phyloP scores from a whole-genome alignment of 176 grass and related monocot species.

The Oryza brachyantha region DNA sequence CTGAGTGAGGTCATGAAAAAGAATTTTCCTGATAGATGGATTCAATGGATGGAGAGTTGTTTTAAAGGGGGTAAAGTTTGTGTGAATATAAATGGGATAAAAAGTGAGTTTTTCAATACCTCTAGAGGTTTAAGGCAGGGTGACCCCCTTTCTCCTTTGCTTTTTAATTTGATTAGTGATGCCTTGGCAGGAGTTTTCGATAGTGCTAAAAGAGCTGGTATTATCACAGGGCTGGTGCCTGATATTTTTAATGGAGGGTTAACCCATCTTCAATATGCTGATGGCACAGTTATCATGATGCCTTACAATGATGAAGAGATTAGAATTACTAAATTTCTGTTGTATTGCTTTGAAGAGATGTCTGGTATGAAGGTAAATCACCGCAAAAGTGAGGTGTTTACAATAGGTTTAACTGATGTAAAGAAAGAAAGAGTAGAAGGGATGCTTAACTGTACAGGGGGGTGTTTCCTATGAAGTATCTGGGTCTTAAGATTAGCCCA shows the following conservation, averaged over 20 bases:
- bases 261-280: neutral
- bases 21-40: too few relatives aligned
- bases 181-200: neutral
- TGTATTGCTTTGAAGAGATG: neutral
- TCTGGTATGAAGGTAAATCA: neutral
- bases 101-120: neutral
- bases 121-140: neutral
- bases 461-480: too few relatives aligned
- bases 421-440: too few relatives aligned
- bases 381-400: neutral
- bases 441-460: too few relatives aligned
- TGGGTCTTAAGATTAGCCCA: too few relatives aligned
- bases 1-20: too few relatives aligned
- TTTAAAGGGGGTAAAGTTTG: too few relatives aligned
- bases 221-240: accelerated
- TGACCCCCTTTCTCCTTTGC: neutral
- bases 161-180: neutral
- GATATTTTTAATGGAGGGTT: neutral
- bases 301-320: too few relatives aligned
- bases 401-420: neutral
- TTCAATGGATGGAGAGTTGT: too few relatives aligned
- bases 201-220: accelerated
- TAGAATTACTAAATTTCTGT: too few relatives aligned
- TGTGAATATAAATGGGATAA: neutral
- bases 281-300: neutral